Percentiles rank a stretch among this genome's conserved stretches.
Evolutionary conservation across 345 rosid species (phyloP).

Genomic region (Hibiscus mutabilis): DNA sequence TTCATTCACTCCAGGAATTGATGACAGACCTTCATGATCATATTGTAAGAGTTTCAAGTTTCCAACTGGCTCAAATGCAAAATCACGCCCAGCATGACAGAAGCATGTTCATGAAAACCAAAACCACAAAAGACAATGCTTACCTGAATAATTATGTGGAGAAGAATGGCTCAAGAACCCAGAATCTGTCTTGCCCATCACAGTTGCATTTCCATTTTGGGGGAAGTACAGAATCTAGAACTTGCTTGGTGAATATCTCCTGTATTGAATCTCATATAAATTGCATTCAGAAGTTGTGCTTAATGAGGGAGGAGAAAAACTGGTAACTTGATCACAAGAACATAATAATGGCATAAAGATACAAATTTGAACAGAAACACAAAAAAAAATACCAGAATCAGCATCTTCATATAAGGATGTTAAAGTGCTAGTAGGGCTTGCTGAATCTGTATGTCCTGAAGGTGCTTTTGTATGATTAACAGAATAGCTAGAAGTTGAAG

Average conservation of each 20-base stretch:
- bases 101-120: neutral
- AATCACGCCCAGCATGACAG: conserved; percentile 1
- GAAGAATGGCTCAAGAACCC: conserved; percentile 20
- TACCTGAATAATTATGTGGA: conserved; percentile 30
- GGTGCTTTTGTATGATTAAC: conserved; percentile 29
- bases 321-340: conserved; percentile 4
- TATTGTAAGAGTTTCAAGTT: conserved; percentile 11
- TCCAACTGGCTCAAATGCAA: conserved; percentile 15
- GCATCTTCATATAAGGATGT: conserved; percentile 50
- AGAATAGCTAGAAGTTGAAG: conserved; percentile 33
- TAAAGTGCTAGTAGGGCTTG: conserved; percentile 79
- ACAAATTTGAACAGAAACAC: neutral
- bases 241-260: conserved; percentile 63
- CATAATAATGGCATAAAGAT: neutral
- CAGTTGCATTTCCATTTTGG: conserved; percentile 33
- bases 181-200: conserved; percentile 23
- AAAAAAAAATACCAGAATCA: conserved; percentile 60
- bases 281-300: neutral
- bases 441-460: conserved; percentile 59
- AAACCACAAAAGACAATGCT: conserved; percentile 1
- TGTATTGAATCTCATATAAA: conserved; percentile 30
- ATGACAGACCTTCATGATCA: conserved; percentile 25
- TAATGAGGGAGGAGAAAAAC: conserved; percentile 8
- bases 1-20: conserved; percentile 26
- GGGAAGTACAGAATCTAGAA: conserved; percentile 31